These are phyloP conservation scores for Stropharia rugosoannulata DNA, from an alignment of 768 basidiomycete species.

Conservation along the genomic window DNA sequence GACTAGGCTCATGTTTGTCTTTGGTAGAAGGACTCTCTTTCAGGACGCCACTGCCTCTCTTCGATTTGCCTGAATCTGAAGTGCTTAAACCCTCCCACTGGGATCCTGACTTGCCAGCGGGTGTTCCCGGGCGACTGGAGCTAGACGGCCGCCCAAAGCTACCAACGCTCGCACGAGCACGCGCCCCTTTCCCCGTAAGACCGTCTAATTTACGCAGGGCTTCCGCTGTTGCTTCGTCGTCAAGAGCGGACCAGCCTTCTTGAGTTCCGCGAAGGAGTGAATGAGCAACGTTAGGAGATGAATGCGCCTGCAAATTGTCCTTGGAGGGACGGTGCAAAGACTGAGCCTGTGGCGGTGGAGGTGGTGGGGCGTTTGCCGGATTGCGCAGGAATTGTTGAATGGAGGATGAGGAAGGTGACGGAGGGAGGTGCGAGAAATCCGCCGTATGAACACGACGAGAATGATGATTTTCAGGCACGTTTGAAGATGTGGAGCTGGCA, in stretches of 20 bases:
- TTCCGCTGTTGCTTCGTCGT: constrained; percentile 87
- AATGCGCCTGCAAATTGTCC: constrained; percentile 38
- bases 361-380: constrained; percentile 38
- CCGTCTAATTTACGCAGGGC: constrained; percentile 94
- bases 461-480: constrained; percentile 45
- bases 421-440: constrained; percentile 88
- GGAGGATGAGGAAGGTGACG: constrained; percentile 88
- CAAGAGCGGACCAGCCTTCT: constrained; percentile 86
- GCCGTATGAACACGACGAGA: constrained; percentile 64
- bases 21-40: constrained; percentile 43
- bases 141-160: constrained; percentile 68
- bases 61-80: constrained; percentile 37
- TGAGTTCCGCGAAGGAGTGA: constrained; percentile 85
- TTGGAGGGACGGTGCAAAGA: constrained; percentile 41
- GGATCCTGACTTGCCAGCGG: constrained; percentile 56
- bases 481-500: constrained; percentile 65
- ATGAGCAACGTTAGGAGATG: constrained; percentile 73
- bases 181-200: constrained; percentile 70
- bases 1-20: constrained; percentile 44
- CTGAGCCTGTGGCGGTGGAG: constrained; percentile 36
- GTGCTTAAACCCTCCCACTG: constrained; percentile 77
- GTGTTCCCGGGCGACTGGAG: constrained; percentile 73
- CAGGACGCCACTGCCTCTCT: constrained; percentile 35
- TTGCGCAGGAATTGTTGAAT: constrained; percentile 81
- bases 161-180: constrained; percentile 74